A percentile compares a stretch with the other conserved stretches of the same genome.
phyloP scores from a whole-genome alignment of 257 asterid species.

The Solanum lycopersicoides region DNA sequence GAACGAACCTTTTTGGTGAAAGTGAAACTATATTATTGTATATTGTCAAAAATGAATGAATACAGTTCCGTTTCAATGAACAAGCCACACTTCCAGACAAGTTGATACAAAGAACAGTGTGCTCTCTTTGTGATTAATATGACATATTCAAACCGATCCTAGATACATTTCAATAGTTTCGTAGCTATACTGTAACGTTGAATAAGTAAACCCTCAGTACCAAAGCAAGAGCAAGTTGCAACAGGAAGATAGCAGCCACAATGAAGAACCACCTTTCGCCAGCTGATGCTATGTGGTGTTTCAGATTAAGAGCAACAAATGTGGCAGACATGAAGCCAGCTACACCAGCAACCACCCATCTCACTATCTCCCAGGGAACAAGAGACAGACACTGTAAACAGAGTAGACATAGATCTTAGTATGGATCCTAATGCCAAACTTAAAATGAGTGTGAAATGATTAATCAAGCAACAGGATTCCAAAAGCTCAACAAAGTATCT shows the following conservation, averaged over 20 bases:
- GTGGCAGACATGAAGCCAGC: constrained; percentile 95
- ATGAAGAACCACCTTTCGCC: constrained; percentile 94
- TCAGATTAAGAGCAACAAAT: constrained; percentile 82
- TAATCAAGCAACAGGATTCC: not conserved
- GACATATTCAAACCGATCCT: not conserved
- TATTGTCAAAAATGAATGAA: constrained; percentile 39
- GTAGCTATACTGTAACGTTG: constrained; percentile 46
- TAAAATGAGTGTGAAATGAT: not conserved
- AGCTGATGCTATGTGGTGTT: constrained; percentile 82
- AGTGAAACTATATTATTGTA: constrained; percentile 2
- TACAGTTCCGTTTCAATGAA: constrained; percentile 10
- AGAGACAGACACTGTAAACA: constrained; percentile 81
- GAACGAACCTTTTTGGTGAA: not conserved
- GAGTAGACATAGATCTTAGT: not conserved
- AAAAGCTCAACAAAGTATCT: not conserved
- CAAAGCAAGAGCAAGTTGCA: constrained; percentile 94
- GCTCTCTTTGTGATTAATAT: not conserved
- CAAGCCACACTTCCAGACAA: not conserved
- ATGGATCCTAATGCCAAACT: not conserved
- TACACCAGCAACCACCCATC: constrained; percentile 90
- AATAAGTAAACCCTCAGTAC: constrained; percentile 76
- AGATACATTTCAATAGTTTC: not conserved
- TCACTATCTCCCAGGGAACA: constrained; percentile 66
- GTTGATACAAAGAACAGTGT: not conserved
- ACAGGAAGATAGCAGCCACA: constrained; percentile 80